These are phyloP conservation scores for Millerozyma miso DNA, from an alignment of 805 yeast species.

Conservation along the genomic window DNA sequence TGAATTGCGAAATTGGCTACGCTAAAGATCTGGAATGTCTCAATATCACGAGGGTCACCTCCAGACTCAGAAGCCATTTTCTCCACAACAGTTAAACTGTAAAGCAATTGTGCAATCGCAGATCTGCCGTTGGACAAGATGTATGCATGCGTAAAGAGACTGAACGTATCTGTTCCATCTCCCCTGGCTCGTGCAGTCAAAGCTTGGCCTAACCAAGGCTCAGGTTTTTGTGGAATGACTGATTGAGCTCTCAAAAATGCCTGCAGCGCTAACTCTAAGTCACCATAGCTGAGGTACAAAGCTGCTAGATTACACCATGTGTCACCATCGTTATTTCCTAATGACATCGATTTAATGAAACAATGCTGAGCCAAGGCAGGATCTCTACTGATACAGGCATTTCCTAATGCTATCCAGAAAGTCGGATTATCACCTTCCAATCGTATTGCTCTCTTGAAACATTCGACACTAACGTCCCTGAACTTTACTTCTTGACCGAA, in stretches of 20 bases:
- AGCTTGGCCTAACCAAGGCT: slow-evolving; percentile 88
- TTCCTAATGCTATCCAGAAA: slow-evolving; percentile 82
- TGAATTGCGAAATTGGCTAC: slow-evolving; percentile 65
- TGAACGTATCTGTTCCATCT: slow-evolving; percentile 45
- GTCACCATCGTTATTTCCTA: slow-evolving; percentile 62
- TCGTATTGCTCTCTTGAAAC: slow-evolving; percentile 64
- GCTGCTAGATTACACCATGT: slow-evolving; percentile 84
- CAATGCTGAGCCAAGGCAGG: slow-evolving; percentile 88
- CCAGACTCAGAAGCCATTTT: slow-evolving; percentile 33
- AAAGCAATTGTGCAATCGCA: slow-evolving; percentile 65
- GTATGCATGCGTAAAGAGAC: slow-evolving; percentile 72
- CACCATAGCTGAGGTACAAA: slow-evolving; percentile 65
- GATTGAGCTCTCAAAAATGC: slow-evolving; percentile 74
- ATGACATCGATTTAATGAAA: slow-evolving; percentile 72
- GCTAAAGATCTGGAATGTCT: slow-evolving; percentile 59
- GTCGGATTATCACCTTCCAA: slow-evolving; percentile 65
- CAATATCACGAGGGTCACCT: slow-evolving; percentile 51
- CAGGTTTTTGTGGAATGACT: slow-evolving; percentile 68
- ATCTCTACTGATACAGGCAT: slow-evolving; percentile 59
- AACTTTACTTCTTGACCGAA: slow-evolving; percentile 12
- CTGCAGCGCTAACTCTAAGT: slow-evolving; percentile 65
- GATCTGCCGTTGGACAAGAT: slow-evolving; percentile 71
- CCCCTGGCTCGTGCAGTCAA: slow-evolving; percentile 51
- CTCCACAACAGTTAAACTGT: slow-evolving; percentile 56
- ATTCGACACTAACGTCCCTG: slow-evolving; percentile 50